phyloP scores from a whole-genome alignment of 805 yeast species.

The Wickerhamomyces bovis region DNA sequence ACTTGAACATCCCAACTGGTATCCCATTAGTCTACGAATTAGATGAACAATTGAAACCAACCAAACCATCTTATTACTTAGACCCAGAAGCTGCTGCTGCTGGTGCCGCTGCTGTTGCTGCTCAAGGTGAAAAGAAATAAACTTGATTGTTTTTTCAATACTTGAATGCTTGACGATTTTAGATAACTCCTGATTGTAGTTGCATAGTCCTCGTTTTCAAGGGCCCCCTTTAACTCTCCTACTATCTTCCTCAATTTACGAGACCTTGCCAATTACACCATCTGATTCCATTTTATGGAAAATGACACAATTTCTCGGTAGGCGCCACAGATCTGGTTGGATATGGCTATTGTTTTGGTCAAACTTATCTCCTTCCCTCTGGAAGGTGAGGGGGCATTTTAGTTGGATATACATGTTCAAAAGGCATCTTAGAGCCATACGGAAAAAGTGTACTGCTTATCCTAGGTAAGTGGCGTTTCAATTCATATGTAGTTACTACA shows the following conservation, averaged over 20 bases:
- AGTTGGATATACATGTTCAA: too few species aligned
- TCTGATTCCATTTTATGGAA: background rate
- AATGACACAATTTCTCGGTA: background rate
- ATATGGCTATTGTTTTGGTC: too few species aligned
- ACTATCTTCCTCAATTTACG: too few species aligned
- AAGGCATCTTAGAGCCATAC: too few species aligned
- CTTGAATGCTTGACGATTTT: background rate
- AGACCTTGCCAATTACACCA: background rate
- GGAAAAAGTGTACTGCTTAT: too few species aligned
- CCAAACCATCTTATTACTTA: constrained; percentile 90
- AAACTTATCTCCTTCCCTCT: too few species aligned
- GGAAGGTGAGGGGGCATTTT: too few species aligned
- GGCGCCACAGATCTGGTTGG: too few species aligned
- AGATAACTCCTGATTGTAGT: background rate
- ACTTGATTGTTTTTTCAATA: background rate
- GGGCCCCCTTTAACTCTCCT: too few species aligned
- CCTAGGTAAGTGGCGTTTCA: too few species aligned
- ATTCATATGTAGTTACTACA: too few species aligned
- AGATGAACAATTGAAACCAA: constrained; percentile 80
- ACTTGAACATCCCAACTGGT: constrained; percentile 96
- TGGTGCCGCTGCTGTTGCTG: constrained; percentile 99
- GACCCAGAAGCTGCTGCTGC: constrained; percentile 99
- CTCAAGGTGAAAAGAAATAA: constrained; percentile 77
- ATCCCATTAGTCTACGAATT: constrained; percentile 96
- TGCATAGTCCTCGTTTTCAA: too few species aligned